Evolutionary conservation across 1,284 basidiomycete genomes (phyloP).

Genomic region (Ganoderma lucidum): DNA sequence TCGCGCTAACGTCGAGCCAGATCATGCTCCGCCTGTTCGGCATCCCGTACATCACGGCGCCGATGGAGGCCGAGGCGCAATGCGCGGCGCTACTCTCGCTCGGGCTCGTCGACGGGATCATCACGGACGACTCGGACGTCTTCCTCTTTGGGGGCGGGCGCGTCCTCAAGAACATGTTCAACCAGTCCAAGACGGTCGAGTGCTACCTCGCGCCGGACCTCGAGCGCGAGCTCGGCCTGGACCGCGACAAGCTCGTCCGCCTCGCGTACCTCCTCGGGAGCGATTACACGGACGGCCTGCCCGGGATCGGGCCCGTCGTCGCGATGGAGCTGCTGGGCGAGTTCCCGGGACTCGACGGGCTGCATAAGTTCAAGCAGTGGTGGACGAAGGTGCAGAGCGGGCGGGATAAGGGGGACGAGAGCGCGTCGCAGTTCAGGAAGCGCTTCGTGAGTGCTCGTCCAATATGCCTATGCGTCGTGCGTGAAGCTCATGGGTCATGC

Average conservation of each 20-base stretch:
- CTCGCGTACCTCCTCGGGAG: conserved; percentile 95
- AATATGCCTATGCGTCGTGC: background rate
- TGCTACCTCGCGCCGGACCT: conserved; percentile 91
- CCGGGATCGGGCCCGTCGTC: conserved; percentile 94
- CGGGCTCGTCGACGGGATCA: conserved; percentile 94
- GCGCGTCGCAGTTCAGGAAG: conserved; percentile 77
- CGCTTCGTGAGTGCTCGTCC: conserved; percentile 74
- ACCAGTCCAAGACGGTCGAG: conserved; percentile 98
- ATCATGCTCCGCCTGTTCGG: conserved; percentile 93
- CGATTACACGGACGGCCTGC: conserved; percentile 97
- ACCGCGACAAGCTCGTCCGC: conserved; percentile 86
- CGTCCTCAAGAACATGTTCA: conserved; percentile 99
- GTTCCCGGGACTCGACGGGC: conserved; percentile 86
- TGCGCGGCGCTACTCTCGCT: conserved; percentile 92
- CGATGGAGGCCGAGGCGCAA: conserved; percentile 99
- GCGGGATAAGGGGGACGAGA: conserved; percentile 79
- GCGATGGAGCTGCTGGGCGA: conserved; percentile 95
- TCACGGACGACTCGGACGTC: conserved; percentile 99
- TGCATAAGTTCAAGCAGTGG: conserved; percentile 92
- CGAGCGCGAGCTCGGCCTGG: conserved; percentile 88
- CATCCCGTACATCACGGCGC: conserved; percentile 97
- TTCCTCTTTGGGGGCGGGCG: conserved; percentile 96
- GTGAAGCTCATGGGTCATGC: conserved; percentile 14
- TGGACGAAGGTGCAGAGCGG: conserved; percentile 96
- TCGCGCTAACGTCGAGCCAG: conserved; percentile 43